Evolutionary conservation across 2,329 filamentous ascomycete species (phyloP), one percentile per base, ranked within the genome.

Genomic region (Fusarium sp.): DNA sequence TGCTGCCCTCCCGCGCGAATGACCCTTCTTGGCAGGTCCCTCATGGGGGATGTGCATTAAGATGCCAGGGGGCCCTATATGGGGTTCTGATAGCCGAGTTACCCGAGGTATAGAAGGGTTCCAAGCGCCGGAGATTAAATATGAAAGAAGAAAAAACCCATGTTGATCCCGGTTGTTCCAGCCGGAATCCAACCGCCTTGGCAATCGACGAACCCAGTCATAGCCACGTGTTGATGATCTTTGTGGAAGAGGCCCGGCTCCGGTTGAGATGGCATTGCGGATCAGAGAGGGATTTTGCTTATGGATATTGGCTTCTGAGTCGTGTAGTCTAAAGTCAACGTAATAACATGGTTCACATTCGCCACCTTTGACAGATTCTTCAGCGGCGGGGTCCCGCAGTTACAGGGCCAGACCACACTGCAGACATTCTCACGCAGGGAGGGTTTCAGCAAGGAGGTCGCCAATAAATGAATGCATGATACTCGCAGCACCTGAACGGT

Each of bases 91-190:
- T 61, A 55, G 22, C 41, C 53, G 42, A 39, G 20, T 11, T 9
- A 56, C 35, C 41, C 59, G 63, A 53, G 32, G 47, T 35, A 59
- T 26, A 30, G 38, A 30, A 38, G 6, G 24, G 14, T 55, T 28
- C 26, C 59, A 64, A 56, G 60, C 41, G 63, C 30, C 63, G 59
- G 63, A 66, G 63, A 66, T 66, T 63, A 66, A 20, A 39, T 12
- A 62, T 53, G 24, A 53, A 63, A 53, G n/a, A 32, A 42, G 62
- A 28, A 63, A 53, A 30, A 22, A 0, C 36, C 28, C 51, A 39
- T 55, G 35, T 28, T 28, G 51, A 28, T 55, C 26, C 20, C 36
- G 36, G 28, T 32, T 47, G 35, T 35, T 55, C 47, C 59, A 53
- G 48, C 35, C 36, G 41, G 22, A 39, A 36, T 42, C 47, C 28